phyloP scores from a whole-genome alignment of 2,329 filamentous ascomycete species.

The Aspergillus brasiliensis region DNA sequence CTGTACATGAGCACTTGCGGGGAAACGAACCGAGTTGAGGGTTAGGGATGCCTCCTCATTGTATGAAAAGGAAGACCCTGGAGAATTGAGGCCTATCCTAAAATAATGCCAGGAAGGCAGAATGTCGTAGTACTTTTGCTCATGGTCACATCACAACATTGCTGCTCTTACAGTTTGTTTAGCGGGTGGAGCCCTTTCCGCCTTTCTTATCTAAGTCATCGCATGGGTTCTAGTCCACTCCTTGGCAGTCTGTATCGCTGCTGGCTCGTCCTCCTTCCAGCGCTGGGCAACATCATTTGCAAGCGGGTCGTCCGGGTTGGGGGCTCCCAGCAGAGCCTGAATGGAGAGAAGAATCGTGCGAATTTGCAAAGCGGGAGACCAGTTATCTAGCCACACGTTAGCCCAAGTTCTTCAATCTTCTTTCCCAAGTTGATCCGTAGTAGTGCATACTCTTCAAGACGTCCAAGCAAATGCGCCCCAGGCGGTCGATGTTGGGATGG shows the following conservation, averaged over 20 bases:
- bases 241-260: constrained; percentile 85
- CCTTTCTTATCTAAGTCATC: constrained; percentile 47
- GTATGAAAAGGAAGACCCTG: constrained; percentile 6
- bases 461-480: constrained; percentile 94
- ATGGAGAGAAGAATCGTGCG: constrained; percentile 98
- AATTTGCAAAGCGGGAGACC: constrained; percentile 97
- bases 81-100: constrained; percentile 14
- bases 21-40: neutral
- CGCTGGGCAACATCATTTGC: constrained; percentile 96
- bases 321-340: constrained; percentile 91
- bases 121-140: constrained; percentile 24
- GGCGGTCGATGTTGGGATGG: constrained; percentile 97
- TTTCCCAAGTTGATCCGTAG: constrained; percentile 1
- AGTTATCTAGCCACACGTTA: constrained; percentile 70
- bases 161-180: constrained; percentile 19
- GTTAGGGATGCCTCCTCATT: constrained; percentile 4
- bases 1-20: neutral
- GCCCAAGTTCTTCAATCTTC: constrained; percentile 6
- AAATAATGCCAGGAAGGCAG: constrained; percentile 20
- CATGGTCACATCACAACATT: constrained; percentile 36
- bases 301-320: constrained; percentile 97
- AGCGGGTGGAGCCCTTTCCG: constrained; percentile 10
- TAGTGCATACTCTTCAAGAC: constrained; percentile 83
- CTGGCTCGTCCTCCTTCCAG: constrained; percentile 95
- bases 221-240: constrained; percentile 91